Conservation (phyloP, 306 rosid genomes). For the Prunus armeniaca region DNA sequence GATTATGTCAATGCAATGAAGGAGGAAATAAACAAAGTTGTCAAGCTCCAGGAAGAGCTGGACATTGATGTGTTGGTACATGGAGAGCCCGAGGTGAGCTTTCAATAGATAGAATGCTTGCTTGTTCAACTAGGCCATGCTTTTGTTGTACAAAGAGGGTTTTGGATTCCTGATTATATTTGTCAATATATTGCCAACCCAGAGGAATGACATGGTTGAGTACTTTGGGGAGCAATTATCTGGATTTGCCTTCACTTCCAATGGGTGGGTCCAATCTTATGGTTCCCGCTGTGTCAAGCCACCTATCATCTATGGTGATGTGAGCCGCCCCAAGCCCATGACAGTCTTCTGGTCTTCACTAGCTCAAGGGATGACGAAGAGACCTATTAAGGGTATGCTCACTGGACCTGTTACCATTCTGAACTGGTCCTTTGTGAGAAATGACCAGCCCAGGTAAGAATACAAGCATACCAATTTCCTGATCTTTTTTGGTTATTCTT, state of each 20-base stretch:
- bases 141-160: not conserved
- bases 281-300: constrained; percentile 90
- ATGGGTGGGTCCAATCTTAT: constrained; percentile 93
- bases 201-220: constrained; percentile 97
- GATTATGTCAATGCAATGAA: constrained; percentile 57
- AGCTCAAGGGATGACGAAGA: constrained; percentile 78
- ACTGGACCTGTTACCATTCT: constrained; percentile 88
- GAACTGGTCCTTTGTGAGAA: constrained; percentile 87
- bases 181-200: constrained; percentile 21
- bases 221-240: constrained; percentile 91
- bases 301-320: constrained; percentile 85
- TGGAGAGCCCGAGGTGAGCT: constrained; percentile 87
- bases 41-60: constrained; percentile 81
- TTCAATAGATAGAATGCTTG: constrained; percentile 5
- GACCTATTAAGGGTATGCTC: constrained; percentile 95
- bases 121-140: constrained; percentile 4
- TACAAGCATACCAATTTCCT: not conserved
- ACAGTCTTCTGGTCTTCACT: constrained; percentile 88
- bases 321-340: constrained; percentile 90
- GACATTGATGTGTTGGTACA: constrained; percentile 90
- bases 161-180: constrained; percentile 8
- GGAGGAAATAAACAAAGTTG: constrained; percentile 76
- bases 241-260: constrained; percentile 83
- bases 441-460: constrained; percentile 78
- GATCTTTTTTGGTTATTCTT: not conserved